phyloP scores from a whole-genome alignment of 768 basidiomycete species.

The Boletus bicolor region DNA sequence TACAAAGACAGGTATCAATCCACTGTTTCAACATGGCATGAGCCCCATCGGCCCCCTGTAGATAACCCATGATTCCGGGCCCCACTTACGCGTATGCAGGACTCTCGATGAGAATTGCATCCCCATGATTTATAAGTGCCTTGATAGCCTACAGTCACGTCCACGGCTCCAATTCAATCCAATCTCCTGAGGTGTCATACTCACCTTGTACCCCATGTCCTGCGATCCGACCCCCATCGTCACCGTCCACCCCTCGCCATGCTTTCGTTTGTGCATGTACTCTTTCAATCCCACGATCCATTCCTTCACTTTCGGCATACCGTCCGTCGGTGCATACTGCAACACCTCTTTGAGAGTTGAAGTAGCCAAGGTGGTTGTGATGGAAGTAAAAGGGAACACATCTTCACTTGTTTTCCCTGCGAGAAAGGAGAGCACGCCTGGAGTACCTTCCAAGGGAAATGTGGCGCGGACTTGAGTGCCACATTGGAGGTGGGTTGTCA shows the following conservation, averaged over 20 bases:
- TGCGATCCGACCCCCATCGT: constrained; percentile 75
- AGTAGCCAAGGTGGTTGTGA: constrained; percentile 53
- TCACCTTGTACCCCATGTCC: constrained; percentile 75
- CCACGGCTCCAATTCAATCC: background rate
- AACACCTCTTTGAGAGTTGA: constrained; percentile 58
- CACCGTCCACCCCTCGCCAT: constrained; percentile 62
- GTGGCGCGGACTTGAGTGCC: constrained; percentile 50
- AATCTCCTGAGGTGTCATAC: background rate
- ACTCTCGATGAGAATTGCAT: constrained; percentile 72
- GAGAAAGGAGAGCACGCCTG: constrained; percentile 69
- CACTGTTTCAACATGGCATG: constrained; percentile 34
- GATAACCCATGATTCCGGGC: background rate
- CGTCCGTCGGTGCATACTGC: constrained; percentile 69
- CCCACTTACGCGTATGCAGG: constrained; percentile 62
- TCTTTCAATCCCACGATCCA: constrained; percentile 70
- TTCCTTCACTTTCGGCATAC: constrained; percentile 52
- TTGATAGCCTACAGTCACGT: constrained; percentile 49
- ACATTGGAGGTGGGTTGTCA: background rate
- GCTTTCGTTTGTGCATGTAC: constrained; percentile 54
- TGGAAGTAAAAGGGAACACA: constrained; percentile 78
- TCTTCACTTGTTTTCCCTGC: constrained; percentile 82
- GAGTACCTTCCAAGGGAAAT: constrained; percentile 67
- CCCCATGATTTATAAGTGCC: constrained; percentile 67
- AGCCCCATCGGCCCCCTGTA: background rate
- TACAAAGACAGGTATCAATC: constrained; percentile 59